Evolutionary conservation across 2,329 filamentous ascomycete species (phyloP).

Genomic region (Alternaria brassicicola): DNA sequence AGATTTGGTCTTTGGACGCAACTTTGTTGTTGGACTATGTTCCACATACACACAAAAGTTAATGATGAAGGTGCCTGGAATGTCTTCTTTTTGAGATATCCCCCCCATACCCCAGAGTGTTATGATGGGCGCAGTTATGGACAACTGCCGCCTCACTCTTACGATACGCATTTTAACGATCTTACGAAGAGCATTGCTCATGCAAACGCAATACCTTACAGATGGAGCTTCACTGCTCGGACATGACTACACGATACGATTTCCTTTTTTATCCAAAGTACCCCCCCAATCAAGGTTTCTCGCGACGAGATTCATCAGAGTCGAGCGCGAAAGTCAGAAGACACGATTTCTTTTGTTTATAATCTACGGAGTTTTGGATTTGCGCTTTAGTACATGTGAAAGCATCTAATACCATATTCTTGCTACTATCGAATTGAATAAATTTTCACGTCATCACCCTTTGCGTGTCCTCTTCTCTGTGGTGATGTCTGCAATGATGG

Average conservation of each 20-base stretch:
- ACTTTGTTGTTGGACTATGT: slow-evolving; percentile 27
- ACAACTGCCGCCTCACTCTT: slow-evolving; percentile 42
- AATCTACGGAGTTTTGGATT: slow-evolving; percentile 11
- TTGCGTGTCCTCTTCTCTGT: not conserved
- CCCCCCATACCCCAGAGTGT: slow-evolving; percentile 35
- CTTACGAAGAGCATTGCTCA: slow-evolving; percentile 26
- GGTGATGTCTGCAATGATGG: not conserved
- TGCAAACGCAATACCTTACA: slow-evolving; percentile 7
- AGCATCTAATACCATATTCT: slow-evolving; percentile 10
- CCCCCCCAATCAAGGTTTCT: not conserved
- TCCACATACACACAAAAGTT: slow-evolving; percentile 27
- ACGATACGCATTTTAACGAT: slow-evolving; percentile 43
- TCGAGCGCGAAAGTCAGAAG: not conserved
- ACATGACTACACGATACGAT: slow-evolving; percentile 17
- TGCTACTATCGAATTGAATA: not conserved
- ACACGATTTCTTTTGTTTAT: slow-evolving; percentile 11
- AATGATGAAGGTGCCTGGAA: slow-evolving; percentile 32
- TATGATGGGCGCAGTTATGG: slow-evolving; percentile 38
- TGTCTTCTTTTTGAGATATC: slow-evolving; percentile 37
- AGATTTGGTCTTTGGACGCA: slow-evolving; percentile 26
- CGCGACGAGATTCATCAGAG: not conserved
- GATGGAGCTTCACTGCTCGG: slow-evolving; percentile 18
- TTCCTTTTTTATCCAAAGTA: slow-evolving; percentile 1
- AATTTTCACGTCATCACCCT: not conserved
- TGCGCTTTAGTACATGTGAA: slow-evolving; percentile 6